Evolutionary conservation across 2,329 filamentous ascomycete species (phyloP), one percentile per base, ranked within the genome.

Genomic region (Aspergillus pseudoviridinutans): DNA sequence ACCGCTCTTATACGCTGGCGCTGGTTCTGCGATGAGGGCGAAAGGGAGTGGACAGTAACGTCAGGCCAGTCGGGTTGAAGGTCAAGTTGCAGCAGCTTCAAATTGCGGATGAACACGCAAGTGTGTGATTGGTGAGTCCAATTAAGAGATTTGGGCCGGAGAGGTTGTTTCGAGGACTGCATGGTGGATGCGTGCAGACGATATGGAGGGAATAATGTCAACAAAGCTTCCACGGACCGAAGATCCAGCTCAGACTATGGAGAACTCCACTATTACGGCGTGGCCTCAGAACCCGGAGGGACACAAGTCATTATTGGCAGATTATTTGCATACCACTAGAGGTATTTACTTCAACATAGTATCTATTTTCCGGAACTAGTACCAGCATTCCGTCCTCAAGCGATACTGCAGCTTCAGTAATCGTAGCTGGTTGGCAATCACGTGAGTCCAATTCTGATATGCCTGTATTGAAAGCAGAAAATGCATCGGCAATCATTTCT

Each of bases 31-130:
- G 82, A 81, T 0, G 82, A 82, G 66, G 90, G 84, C 3, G 85
- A 84, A 69, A 97, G 91, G 2, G 88, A 89, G 51, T 87, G 80
- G 0, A 81, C 71, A 1, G 84, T 86, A 56, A 97, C 89, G 20
- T 77, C 81, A 0, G 93, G 93, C 90, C 92, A 97, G 75, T 95
- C 91, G 0, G 84, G 79, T 0, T 82, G 82, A 51, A 82, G 78
- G 67, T 96, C 89, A 29, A 97, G 82, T 66, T 95, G 86, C 27
- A 99, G 82, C 3, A 97, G 83, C 42, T 87, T 88, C 44, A 97
- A 76, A 70, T 96, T 96, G 38, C 88, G 91, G 53, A 96, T 78
- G 71, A 97, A 94, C 10, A 92, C 79, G 17, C 81, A 74, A 38
- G 88, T 69, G 65, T 86, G 80, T 17, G 82, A 82, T 17, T 81